phyloP scores from a whole-genome alignment of 495 filamentous ascomycete genomes.

The Lophiostoma macrostomum region DNA sequence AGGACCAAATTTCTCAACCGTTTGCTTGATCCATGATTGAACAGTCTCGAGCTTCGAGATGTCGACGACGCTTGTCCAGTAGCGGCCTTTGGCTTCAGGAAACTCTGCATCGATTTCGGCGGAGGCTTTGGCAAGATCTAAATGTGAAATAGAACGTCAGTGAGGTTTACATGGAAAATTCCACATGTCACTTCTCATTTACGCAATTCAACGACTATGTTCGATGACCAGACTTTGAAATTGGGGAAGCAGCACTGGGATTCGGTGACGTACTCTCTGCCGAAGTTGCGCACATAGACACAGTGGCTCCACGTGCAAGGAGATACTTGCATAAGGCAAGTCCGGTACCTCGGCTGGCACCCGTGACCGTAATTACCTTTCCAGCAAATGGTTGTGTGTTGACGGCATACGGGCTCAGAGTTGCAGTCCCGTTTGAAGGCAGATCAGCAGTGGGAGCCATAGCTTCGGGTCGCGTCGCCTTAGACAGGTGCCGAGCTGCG shows the following conservation, averaged over 20 bases:
- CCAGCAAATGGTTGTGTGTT: not conserved
- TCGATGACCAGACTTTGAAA: no score
- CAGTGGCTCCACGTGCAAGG: not conserved
- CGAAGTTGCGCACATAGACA: not conserved
- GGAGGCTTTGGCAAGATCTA: not conserved
- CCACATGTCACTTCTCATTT: no score
- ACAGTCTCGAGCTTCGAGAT: conserved; percentile 9
- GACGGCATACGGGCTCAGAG: not conserved
- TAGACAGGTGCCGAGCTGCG: no score
- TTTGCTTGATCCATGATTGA: conserved; percentile 11
- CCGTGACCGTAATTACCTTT: conserved; percentile 1
- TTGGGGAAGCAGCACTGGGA: no score
- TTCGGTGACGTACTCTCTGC: no score
- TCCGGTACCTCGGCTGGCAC: not conserved
- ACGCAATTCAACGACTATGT: no score
- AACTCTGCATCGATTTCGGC: not conserved
- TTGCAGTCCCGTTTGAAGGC: not conserved
- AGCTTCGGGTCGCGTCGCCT: no score
- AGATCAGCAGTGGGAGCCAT: no score
- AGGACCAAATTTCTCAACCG: conserved; percentile 26
- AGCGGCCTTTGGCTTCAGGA: not conserved
- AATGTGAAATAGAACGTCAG: no score
- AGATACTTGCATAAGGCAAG: not conserved
- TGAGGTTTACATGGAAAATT: no score
- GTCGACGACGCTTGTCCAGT: not conserved